Conservation (phyloP, 164 flowering plant genomes). For the Malania oleifera region DNA sequence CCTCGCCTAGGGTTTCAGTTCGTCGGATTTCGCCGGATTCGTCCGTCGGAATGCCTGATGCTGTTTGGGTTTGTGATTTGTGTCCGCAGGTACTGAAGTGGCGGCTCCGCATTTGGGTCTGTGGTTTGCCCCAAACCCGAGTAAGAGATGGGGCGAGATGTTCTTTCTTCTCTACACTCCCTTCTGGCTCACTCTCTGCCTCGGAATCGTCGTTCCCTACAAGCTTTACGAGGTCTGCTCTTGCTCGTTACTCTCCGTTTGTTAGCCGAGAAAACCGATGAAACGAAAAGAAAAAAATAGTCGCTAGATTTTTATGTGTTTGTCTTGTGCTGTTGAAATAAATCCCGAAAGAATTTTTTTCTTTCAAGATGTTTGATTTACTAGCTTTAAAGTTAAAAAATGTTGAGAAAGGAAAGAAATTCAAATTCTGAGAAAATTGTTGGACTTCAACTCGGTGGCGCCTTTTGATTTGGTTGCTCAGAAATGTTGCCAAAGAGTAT, state of each 20-base stretch:
- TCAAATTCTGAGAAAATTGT: too few relatives aligned
- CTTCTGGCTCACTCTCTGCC: constrained; percentile 92
- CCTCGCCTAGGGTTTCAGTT: neutral
- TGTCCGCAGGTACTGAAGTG: constrained; percentile 8
- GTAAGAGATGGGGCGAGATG: constrained; percentile 96
- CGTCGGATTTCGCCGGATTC: too few relatives aligned
- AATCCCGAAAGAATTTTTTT: too few relatives aligned
- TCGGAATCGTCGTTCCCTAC: constrained; percentile 84
- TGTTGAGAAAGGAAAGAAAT: too few relatives aligned
- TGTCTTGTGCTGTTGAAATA: too few relatives aligned
- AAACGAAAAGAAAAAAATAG: neutral
- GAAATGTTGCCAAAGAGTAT: too few relatives aligned
- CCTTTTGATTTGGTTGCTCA: too few relatives aligned
- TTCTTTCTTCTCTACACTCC: constrained; percentile 88
- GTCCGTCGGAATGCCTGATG: neutral
- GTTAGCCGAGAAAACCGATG: neutral
- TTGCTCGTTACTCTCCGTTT: neutral
- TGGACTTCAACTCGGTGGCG: too few relatives aligned
- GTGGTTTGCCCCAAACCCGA: constrained; percentile 82
- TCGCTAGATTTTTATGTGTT: neutral
- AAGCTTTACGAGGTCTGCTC: constrained; percentile 75
- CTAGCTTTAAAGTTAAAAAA: too few relatives aligned
- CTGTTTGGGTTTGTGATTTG: neutral
- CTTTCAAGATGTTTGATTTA: too few relatives aligned
- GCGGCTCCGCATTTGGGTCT: constrained; percentile 23